phyloP scores from a whole-genome alignment of 2,329 filamentous ascomycete genomes.

The Elsinoe fawcettii region DNA sequence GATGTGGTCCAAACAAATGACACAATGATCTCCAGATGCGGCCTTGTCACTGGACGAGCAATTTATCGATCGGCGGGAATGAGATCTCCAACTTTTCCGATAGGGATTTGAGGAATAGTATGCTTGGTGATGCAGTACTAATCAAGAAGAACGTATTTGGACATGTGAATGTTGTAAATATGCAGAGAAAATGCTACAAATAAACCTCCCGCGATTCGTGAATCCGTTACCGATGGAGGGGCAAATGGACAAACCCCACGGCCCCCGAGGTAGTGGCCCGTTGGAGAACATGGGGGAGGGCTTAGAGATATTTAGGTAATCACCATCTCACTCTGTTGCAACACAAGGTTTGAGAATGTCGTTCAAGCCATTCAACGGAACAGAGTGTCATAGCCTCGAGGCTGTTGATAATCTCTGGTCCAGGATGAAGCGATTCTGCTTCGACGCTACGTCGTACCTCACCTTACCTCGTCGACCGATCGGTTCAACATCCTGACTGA shows the following conservation, averaged over 20 bases:
- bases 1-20: constrained; percentile 2
- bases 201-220: not conserved
- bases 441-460: constrained; percentile 23
- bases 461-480: constrained; percentile 45
- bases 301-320: constrained; percentile 6
- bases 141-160: not conserved
- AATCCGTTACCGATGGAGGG: not conserved
- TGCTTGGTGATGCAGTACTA: constrained; percentile 1
- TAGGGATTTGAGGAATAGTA: not conserved
- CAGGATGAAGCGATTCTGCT: constrained; percentile 34
- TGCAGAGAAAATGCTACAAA: not conserved
- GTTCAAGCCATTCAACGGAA: not conserved
- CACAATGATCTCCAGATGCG: not conserved
- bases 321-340: not conserved
- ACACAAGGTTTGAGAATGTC: not conserved
- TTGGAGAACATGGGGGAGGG: not conserved
- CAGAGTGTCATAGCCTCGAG: not conserved
- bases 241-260: not conserved
- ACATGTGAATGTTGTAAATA: not conserved
- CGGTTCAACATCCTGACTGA: constrained; percentile 38
- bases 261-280: not conserved
- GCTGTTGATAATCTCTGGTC: not conserved
- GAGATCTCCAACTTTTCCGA: not conserved
- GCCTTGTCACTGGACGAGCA: not conserved
- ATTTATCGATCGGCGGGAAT: constrained; percentile 3